These are phyloP conservation scores for Populus hybrid DNA, from an alignment of 441 rosid genomes.

Conservation along the genomic window DNA sequence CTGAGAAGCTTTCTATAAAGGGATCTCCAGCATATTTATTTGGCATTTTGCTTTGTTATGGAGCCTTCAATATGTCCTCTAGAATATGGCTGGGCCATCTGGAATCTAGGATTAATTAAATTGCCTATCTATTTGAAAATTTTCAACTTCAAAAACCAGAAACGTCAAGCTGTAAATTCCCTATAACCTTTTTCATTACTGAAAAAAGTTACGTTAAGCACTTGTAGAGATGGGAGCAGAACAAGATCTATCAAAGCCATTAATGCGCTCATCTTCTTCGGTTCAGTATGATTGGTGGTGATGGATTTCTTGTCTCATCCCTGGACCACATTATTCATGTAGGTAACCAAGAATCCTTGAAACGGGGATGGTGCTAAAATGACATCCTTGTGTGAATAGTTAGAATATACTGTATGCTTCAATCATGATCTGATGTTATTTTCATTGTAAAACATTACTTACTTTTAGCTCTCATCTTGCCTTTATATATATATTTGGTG, in stretches of 20 bases:
- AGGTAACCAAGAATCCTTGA: neutral
- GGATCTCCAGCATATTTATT: neutral
- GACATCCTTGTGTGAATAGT: neutral
- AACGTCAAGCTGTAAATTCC: neutral
- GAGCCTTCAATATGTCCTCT: neutral
- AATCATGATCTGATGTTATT: neutral
- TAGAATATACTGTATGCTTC: neutral
- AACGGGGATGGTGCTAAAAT: neutral
- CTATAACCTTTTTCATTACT: neutral
- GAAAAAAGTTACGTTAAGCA: neutral
- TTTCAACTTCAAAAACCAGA: neutral
- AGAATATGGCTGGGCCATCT: neutral
- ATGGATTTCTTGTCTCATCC: neutral
- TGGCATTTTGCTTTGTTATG: conserved; percentile 1
- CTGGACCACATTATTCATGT: neutral
- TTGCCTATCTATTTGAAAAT: no score
- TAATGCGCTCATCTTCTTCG: neutral
- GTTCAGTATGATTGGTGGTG: neutral
- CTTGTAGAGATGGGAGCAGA: neutral
- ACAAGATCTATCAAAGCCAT: neutral
- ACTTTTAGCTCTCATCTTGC: neutral
- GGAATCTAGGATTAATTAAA: neutral
- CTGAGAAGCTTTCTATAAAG: conserved; percentile 5
- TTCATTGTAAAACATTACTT: neutral
- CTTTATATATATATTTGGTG: no score